Base-by-base conservation (phyloP, 768 basidiomycete species). In the Podaxis rugospora region DNA sequence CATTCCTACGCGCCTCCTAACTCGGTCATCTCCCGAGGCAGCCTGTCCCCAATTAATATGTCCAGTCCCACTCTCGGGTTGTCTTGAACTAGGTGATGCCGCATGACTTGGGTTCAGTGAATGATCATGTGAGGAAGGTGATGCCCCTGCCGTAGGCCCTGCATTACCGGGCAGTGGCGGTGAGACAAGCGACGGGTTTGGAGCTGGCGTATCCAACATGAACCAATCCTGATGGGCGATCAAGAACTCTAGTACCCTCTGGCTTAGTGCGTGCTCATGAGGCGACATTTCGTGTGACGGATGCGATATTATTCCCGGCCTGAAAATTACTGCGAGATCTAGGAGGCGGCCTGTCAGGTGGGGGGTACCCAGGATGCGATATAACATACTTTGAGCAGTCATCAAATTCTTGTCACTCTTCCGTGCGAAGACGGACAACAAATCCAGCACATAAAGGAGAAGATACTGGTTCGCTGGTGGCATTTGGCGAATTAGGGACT, bases 251-350 rank as follows among this genome's bases (percentile, higher is more conserved):
- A 99, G 82, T 28, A 98, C 95, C 59, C 81, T 79, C 73, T 97
- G 96, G 64, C 90, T 93, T 6, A 93, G 82, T 7, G 86, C 83
- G 74, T 98, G 94, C 69, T 96, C 93, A 50, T 83, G 75, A 0
- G 94, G 94, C 5, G 84, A 84, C 78, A 95, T 84, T 68, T 93
- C 92, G 69, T 98, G 94, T 23, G 80, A 74, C 1, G 94, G 91
- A 71, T 95, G 93, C 7, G 93, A 91, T 62, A 99, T 87, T 4
- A 99, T 78, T 16, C 95, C 97, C 0, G 97, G 97, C 61, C 95
- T 91, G 75, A 99, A 99, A 65, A 98, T 96, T 50, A 96, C 90
- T 16, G 96, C 97, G 18, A 99, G 86, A 75, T 99, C 96, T 93
- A 70, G 39, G 37, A 47, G 32, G 55, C 18, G 35, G n/a, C 13